Conservation (phyloP, 352 stramenopile species). For the Phytophthora hibernalis region DNA sequence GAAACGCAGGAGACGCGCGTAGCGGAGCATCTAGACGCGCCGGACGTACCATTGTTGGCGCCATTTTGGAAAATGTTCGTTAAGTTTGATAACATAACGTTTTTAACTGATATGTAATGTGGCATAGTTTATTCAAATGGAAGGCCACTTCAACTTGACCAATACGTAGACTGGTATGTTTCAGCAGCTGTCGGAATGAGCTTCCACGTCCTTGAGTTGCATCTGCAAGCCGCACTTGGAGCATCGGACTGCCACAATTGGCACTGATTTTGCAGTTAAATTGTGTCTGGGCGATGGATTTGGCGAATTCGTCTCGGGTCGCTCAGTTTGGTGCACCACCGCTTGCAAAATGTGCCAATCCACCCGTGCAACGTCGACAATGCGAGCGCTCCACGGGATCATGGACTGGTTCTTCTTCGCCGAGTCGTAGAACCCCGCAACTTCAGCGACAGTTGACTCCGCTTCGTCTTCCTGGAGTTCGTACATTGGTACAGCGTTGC, state of each 20-base stretch:
- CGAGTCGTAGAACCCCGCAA: constrained; percentile 37
- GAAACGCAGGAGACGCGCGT: constrained; percentile 1
- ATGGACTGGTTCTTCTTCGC: constrained; percentile 27
- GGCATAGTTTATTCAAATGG: constrained; percentile 1
- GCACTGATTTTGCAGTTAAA: neutral
- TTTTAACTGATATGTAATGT: neutral
- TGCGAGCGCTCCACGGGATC: constrained; percentile 24
- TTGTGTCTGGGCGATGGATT: neutral
- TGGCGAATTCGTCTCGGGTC: neutral
- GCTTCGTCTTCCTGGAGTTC: constrained; percentile 14
- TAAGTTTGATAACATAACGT: neutral
- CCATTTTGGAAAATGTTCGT: constrained; percentile 25
- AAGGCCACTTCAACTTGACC: constrained; percentile 10
- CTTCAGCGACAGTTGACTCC: constrained; percentile 8
- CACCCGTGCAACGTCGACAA: constrained; percentile 25
- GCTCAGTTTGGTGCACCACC: constrained; percentile 19
- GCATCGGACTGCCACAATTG: constrained; percentile 35
- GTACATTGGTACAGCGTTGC: constrained; percentile 21
- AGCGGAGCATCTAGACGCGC: neutral
- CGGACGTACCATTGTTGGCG: constrained; percentile 36
- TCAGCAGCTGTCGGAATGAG: constrained; percentile 48
- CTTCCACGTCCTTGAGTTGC: constrained; percentile 41
- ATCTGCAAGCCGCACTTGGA: constrained; percentile 46
- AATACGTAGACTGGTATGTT: neutral
- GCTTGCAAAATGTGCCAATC: constrained; percentile 24